Evolutionary conservation across 2,329 filamentous ascomycete genomes (phyloP).

Genomic region (Ophiosphaerella herpotricha): DNA sequence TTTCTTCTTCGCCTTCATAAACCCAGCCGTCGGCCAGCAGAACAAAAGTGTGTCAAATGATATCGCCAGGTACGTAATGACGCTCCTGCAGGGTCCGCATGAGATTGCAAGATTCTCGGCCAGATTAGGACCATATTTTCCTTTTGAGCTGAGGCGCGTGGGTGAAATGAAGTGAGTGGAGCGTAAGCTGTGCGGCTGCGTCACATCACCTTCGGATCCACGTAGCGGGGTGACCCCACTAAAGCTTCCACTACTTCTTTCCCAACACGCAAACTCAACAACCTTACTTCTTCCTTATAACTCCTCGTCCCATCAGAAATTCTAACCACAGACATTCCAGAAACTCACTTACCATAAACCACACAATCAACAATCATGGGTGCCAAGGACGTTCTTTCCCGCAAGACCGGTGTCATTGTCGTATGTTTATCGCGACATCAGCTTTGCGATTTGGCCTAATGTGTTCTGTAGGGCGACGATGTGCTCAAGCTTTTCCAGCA

Average conservation of each 20-base stretch:
- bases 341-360: neutral
- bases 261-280: conserved; percentile 4
- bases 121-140: conserved; percentile 1
- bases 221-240: conserved; percentile 6
- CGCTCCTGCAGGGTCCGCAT: neutral
- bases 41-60: conserved; percentile 9
- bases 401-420: conserved; percentile 59
- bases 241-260: conserved; percentile 3
- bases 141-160: neutral
- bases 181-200: neutral
- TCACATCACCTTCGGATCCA: conserved; percentile 1
- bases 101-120: too few relatives aligned
- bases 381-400: conserved; percentile 52
- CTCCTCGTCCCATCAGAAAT: neutral
- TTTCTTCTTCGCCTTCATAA: conserved; percentile 5
- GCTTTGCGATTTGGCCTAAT: conserved; percentile 9
- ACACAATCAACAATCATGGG: conserved; percentile 7
- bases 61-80: conserved; percentile 10
- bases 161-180: neutral
- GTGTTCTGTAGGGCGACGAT: conserved; percentile 66
- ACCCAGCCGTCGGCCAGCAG: conserved; percentile 35
- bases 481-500: conserved; percentile 79
- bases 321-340: neutral
- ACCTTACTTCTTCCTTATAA: neutral
- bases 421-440: neutral